Evolutionary conservation across 1,139 yeast species (phyloP).

Genomic region (Debaryomyces coudertii): DNA sequence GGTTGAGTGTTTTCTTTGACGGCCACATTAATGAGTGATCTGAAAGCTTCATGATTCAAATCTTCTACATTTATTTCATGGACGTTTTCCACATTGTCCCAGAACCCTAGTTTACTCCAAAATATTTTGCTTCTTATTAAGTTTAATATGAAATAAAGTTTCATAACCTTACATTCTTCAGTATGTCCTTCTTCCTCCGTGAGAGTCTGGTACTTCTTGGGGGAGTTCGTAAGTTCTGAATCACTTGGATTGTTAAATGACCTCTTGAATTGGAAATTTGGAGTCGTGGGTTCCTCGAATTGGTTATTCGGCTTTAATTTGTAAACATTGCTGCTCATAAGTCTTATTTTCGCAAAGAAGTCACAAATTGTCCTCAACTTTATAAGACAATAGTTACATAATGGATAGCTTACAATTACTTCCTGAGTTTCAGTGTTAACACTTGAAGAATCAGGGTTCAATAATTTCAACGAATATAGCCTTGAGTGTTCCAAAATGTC

Average conservation of each 20-base stretch:
- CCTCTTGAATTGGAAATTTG: constrained; percentile 28
- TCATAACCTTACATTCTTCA: constrained; percentile 31
- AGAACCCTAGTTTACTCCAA: constrained; percentile 82
- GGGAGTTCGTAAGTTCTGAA: constrained; percentile 11
- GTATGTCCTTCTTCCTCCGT: constrained; percentile 18
- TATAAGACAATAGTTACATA: constrained; percentile 81
- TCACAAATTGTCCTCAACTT: constrained; percentile 82
- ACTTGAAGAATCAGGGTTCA: constrained; percentile 25
- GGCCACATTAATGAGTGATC: constrained; percentile 4
- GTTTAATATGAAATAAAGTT: constrained; percentile 31
- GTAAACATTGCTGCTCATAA: constrained; percentile 56
- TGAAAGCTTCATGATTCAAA: constrained; percentile 27
- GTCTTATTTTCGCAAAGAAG: constrained; percentile 70
- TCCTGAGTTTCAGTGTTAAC: constrained; percentile 22
- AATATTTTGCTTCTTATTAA: constrained; percentile 54
- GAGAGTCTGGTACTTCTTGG: constrained; percentile 47
- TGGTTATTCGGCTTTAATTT: constrained; percentile 30
- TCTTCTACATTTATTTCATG: constrained; percentile 36
- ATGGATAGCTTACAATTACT: constrained; percentile 56
- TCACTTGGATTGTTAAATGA: constrained; percentile 6
- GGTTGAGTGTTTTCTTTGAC: neutral
- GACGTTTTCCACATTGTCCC: constrained; percentile 48
- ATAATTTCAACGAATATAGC: constrained; percentile 63
- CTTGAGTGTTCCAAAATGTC: constrained; percentile 78
- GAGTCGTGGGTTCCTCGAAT: constrained; percentile 27